phyloP scores from a whole-genome alignment of 176 grass and related monocot genomes.

The Oryza longistaminata region DNA sequence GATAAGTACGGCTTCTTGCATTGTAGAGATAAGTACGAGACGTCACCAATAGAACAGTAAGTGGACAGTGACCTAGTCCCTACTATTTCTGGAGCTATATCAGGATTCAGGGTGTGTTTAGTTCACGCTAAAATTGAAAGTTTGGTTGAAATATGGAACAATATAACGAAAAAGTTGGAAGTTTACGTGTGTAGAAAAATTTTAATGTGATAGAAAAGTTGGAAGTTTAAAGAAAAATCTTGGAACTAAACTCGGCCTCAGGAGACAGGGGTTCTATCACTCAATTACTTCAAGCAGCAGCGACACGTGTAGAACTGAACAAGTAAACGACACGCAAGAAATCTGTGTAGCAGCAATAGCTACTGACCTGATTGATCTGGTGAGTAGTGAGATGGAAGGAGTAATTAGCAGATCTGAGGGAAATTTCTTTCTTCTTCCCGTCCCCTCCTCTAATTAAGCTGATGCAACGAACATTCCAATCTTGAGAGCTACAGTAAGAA shows the following conservation, averaged over 20 bases:
- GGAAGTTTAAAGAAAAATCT: too few species aligned
- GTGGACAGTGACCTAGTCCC: conserved; percentile 38
- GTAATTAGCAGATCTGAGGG: conserved; percentile 34
- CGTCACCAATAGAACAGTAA: conserved; percentile 41
- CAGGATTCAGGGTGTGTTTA: not conserved
- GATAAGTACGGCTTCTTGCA: conserved; percentile 7
- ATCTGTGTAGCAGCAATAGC: conserved; percentile 1
- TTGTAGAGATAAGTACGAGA: conserved; percentile 28
- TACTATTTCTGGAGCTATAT: conserved; percentile 21
- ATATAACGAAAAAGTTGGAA: too few species aligned
- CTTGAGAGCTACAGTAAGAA: not conserved
- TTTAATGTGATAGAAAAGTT: too few species aligned
- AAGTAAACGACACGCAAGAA: conserved; percentile 40
- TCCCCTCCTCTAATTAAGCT: not conserved
- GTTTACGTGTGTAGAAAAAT: too few species aligned
- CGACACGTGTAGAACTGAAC: conserved; percentile 34
- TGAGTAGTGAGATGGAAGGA: not conserved
- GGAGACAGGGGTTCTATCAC: conserved; percentile 4
- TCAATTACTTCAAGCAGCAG: not conserved
- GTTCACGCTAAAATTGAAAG: too few species aligned
- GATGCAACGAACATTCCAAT: not conserved
- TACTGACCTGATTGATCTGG: conserved; percentile 27
- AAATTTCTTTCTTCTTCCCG: not conserved
- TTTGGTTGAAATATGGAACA: too few species aligned
- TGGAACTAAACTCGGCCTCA: too few species aligned